Percentiles rank a stretch among this genome's conserved stretches.
phyloP scores from a whole-genome alignment of 2,329 filamentous ascomycete species.

The Biscogniauxia sp. region DNA sequence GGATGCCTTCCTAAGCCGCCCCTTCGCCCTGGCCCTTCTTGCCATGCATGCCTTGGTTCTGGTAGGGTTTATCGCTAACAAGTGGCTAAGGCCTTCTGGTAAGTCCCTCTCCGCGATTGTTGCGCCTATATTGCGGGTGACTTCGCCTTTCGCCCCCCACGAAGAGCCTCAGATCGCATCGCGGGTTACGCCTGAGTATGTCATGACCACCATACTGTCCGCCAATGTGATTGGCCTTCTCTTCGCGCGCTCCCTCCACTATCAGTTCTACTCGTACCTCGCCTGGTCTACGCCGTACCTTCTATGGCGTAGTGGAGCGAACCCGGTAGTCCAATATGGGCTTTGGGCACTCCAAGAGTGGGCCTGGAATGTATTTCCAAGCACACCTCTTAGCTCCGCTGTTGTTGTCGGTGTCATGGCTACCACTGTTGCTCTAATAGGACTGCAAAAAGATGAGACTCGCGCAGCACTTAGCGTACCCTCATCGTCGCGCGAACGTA shows the following conservation, averaged over 20 bases:
- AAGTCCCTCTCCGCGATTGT: conserved; percentile 56
- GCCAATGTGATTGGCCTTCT: conserved; percentile 78
- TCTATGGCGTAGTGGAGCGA: conserved; percentile 73
- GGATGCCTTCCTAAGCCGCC: conserved; percentile 66
- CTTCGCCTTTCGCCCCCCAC: conserved; percentile 44
- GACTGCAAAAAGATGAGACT: conserved; percentile 40
- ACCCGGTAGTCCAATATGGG: conserved; percentile 63
- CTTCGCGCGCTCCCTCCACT: conserved; percentile 85
- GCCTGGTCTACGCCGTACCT: conserved; percentile 87
- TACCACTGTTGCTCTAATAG: conserved; percentile 59
- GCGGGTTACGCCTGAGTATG: conserved; percentile 66
- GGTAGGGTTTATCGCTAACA: conserved; percentile 59
- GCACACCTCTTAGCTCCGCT: conserved; percentile 54
- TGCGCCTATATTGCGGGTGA: conserved; percentile 39
- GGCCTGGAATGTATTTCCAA: conserved; percentile 95
- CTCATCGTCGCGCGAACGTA: conserved; percentile 18
- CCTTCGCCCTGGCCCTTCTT: conserved; percentile 68
- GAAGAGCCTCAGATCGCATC: conserved; percentile 57
- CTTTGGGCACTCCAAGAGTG: conserved; percentile 82
- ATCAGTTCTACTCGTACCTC: conserved; percentile 92
- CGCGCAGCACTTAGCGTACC: conserved; percentile 12
- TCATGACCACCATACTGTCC: conserved; percentile 73
- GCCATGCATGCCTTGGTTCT: conserved; percentile 65
- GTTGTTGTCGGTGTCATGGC: conserved; percentile 70
- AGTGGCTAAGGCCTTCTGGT: conserved; percentile 71